Evolutionary conservation across 1,284 basidiomycete species (phyloP), one percentile per base, ranked within the genome.

Genomic region (Ceratobasidium theobromae): DNA sequence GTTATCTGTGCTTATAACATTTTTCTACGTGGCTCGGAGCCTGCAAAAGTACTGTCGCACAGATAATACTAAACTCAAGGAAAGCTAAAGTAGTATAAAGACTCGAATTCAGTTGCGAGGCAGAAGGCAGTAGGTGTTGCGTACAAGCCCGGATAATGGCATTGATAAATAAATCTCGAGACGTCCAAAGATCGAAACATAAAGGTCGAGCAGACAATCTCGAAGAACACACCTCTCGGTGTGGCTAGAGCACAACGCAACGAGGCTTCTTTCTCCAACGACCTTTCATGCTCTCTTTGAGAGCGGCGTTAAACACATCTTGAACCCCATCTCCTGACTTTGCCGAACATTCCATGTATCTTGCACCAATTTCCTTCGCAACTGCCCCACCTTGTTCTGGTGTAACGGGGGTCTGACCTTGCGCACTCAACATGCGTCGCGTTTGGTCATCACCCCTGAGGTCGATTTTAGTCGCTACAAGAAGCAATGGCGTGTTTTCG

Each of bases 381-480:
- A 97, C 87, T 46, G 79, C 80, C 16, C 81, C 82, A 1, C 93
- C 94, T 75, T 93, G 91, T 72, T 90, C 87, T 11, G 87, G 75
- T 0, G 89, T 86, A 66, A 98, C 86, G 8, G 97, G 93, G 40
- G 82, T 81, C 71, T 89, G 90, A 1, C 95, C 95, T 74, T 98
- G 96, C 1, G 95, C 94, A 46, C 86, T 84, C 72, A 99, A 85
- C 85, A 98, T 92, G n/a, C 91, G 86, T 70, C 88, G 82, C 45
- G 94, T 95, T 71, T 91, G 88, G 28, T 90, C 86, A 77, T 98
- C 96, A 53, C 82, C 77, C 64, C 97, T 87, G 45, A 98, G 81
- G 77, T 99, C 95, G 58, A 82, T 95, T 81, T 99, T 99, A 55
- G 94, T 94, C 27, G 87, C 95, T 53, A 99, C 92, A 30, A 99